Conservation (phyloP, 345 rosid genomes). For the sweet orange (Citrus sinensis) region DVS_A1.0 CM039166.1:25703001-25703500, state of each 20-base stretch:
- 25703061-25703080: neutral
- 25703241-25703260: conserved; percentile 10
- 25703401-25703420: conserved; percentile 68
- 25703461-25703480: conserved; percentile 79
- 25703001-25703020: neutral
- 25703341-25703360: conserved; percentile 73
- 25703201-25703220: neutral
- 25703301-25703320: conserved; percentile 68
- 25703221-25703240: conserved; percentile 30
- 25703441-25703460: conserved; percentile 64
- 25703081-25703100: neutral
- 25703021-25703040: neutral
- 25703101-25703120: neutral
- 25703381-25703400: conserved; percentile 73
- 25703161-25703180: neutral
- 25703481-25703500: conserved; percentile 75
- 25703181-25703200: neutral
- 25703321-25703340: conserved; percentile 70
- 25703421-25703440: conserved; percentile 64
- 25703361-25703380: conserved; percentile 67
- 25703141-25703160: neutral
- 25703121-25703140: neutral
- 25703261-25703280: conserved; percentile 19
- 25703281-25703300: conserved; percentile 35
- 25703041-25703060: neutral